Evolutionary conservation across 495 filamentous ascomycete species (phyloP), one percentile per base, ranked within the genome.

Genomic region (Penicillium crystallinum): DNA sequence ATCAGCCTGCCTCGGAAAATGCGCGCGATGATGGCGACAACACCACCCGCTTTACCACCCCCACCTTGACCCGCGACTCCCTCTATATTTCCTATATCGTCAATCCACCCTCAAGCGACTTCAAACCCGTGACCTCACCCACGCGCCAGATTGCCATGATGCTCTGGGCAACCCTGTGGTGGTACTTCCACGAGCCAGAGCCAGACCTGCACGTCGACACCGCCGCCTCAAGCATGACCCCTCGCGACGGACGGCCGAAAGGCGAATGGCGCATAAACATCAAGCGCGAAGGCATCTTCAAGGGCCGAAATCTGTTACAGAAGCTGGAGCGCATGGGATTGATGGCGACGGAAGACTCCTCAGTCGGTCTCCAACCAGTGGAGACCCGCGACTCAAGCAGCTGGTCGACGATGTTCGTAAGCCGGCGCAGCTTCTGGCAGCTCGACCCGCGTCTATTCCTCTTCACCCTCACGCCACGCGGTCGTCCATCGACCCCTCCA

Each of bases 301-400:
- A 89, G 58, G 87, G 86, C 30, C 80, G 83, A 40, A 88, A 89
- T 49, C 66, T 93, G 57, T 77, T 97, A n/a, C 88, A 85, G 35
- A 96, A 95, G 71, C 77, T 97, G 14, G 91, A 95, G 71, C 81
- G 91, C 31, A 97, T 97, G 91, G 90, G 91, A 12, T 66, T 97
- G 8, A 83, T 97, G 38, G 72, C 85, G 1, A 87, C 73, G 37
- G 76, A 87, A 45, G 88, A 95, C 59, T 91, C 89, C 0, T 77
- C 79, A 15, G 86, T 93, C 6, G 90, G 90, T 7, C 67, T 80
- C 0, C 75, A 81, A 48, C 58, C 80, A 11, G 45, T 69, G 25
- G 80, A 87, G 41, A 83, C 87, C 33, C 67, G 74, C 44, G 73
- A 71, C 43, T 80, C 80, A 6, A 81, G 82, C 38, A 79, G 77